Conservation (phyloP, 805 yeast species). For the Candida ipomoeae region DNA sequence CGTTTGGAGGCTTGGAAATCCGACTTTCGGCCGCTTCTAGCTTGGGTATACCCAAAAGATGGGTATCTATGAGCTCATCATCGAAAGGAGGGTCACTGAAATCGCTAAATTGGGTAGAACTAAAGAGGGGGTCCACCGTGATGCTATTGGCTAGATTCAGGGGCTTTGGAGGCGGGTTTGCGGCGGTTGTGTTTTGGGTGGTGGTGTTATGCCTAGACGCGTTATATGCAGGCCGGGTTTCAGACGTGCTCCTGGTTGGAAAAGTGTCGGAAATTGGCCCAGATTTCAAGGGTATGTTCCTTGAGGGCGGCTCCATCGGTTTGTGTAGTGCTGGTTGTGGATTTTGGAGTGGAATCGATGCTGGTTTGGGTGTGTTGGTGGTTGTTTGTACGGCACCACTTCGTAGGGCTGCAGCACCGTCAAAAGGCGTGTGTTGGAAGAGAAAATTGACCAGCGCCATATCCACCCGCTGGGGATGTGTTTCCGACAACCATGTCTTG, state of each 20-base stretch:
- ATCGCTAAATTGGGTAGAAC: neutral
- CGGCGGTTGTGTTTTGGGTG: neutral
- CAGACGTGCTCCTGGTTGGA: neutral
- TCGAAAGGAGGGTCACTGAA: constrained; percentile 6
- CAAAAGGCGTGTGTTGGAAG: neutral
- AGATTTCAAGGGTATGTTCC: neutral
- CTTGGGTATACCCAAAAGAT: neutral
- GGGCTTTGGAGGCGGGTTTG: neutral
- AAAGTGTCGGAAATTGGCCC: neutral
- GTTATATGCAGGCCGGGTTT: neutral
- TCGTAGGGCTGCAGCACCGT: neutral
- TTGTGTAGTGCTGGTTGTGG: neutral
- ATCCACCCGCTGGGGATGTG: constrained; percentile 12
- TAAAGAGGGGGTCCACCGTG: neutral
- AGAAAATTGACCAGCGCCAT: constrained; percentile 10
- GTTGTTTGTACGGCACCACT: neutral
- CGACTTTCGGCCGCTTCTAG: neutral
- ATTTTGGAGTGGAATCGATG: neutral
- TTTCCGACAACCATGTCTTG: constrained; percentile 14
- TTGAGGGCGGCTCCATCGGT: neutral
- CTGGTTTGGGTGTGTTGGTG: neutral
- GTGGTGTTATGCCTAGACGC: neutral
- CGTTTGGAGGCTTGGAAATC: neutral
- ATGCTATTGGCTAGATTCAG: neutral
- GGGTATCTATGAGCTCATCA: constrained; percentile 12